Percentiles rank a stretch among this genome's conserved stretches.
These are phyloP conservation scores for Penicillium decumbens DNA, from an alignment of 2,329 filamentous ascomycete genomes.

Conservation along the genomic window DNA sequence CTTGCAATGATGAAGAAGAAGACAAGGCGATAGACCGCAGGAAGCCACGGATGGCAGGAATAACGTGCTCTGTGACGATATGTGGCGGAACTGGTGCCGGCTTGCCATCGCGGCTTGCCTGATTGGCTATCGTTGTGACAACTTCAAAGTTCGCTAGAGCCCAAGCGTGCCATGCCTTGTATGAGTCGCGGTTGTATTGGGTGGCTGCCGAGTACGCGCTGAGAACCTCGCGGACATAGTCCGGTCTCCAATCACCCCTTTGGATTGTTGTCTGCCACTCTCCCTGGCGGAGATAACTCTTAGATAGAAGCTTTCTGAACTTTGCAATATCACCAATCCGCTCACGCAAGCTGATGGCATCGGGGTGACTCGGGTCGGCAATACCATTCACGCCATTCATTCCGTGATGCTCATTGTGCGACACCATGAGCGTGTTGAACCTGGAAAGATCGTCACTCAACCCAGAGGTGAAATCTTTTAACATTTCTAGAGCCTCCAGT, in stretches of 20 bases:
- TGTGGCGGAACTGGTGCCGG: slow-evolving; percentile 55
- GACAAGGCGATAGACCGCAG: slow-evolving; percentile 95
- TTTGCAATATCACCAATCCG: slow-evolving; percentile 51
- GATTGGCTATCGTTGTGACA: slow-evolving; percentile 71
- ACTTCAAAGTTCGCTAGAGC: slow-evolving; percentile 98
- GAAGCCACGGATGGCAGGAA: slow-evolving; percentile 92
- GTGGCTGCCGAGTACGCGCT: slow-evolving; percentile 89
- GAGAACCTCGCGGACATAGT: slow-evolving; percentile 81
- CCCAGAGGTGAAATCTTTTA: slow-evolving; percentile 58
- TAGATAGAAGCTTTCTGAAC: slow-evolving; percentile 70
- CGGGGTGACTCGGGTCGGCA: slow-evolving; percentile 37
- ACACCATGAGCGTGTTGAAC: slow-evolving; percentile 40
- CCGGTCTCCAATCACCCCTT: slow-evolving; percentile 82
- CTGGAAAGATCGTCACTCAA: slow-evolving; percentile 56
- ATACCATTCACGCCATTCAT: slow-evolving; percentile 49
- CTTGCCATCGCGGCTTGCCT: slow-evolving; percentile 55
- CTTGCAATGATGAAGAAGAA: slow-evolving; percentile 86
- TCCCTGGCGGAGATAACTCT: slow-evolving; percentile 92
- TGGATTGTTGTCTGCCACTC: slow-evolving; percentile 90
- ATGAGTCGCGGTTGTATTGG: slow-evolving; percentile 89
- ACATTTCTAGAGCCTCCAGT: slow-evolving; percentile 55
- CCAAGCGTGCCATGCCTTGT: slow-evolving; percentile 99
- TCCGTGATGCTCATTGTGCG: slow-evolving; percentile 38
- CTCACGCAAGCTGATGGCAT: slow-evolving; percentile 37
- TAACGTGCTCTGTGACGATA: slow-evolving; percentile 78